A percentile compares a stretch with the other conserved stretches of the same genome.
Evolutionary conservation across 169 alveolate genomes (phyloP).

Genomic region (Eimeria falciformis): DNA sequence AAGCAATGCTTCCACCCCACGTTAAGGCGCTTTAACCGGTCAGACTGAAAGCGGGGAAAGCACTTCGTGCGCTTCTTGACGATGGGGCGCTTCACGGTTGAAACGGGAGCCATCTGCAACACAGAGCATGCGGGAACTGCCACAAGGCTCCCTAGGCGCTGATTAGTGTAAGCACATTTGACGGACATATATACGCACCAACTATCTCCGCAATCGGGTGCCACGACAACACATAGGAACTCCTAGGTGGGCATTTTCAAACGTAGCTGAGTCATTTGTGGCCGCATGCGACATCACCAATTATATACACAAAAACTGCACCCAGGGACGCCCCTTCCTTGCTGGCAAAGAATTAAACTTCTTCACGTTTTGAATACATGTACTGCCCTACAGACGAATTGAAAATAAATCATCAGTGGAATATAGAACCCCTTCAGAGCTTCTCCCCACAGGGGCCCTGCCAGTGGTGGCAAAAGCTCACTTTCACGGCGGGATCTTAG

Average conservation of each 20-base stretch:
- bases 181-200: background rate
- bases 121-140: background rate
- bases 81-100: constrained; percentile 84
- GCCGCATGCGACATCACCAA: background rate
- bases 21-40: constrained; percentile 94
- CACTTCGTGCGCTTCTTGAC: constrained; percentile 95
- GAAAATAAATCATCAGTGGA: too few relatives aligned
- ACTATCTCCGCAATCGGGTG: too few relatives aligned
- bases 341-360: background rate
- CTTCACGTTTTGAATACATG: background rate
- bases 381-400: background rate
- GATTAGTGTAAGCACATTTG: background rate
- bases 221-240: background rate
- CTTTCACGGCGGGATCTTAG: constrained; percentile 35
- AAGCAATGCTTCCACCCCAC: constrained; percentile 81
- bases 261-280: background rate
- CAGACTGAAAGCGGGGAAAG: constrained; percentile 97
- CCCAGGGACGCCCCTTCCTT: background rate
- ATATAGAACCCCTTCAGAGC: background rate
- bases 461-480: background rate
- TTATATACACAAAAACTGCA: background rate
- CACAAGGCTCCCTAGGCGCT: background rate
- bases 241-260: background rate
- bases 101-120: constrained; percentile 79
- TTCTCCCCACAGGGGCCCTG: constrained; percentile 56